phyloP scores from a whole-genome alignment of 192 early-diverging fungal genomes.

The Umbelopsis vinacea region DNA sequence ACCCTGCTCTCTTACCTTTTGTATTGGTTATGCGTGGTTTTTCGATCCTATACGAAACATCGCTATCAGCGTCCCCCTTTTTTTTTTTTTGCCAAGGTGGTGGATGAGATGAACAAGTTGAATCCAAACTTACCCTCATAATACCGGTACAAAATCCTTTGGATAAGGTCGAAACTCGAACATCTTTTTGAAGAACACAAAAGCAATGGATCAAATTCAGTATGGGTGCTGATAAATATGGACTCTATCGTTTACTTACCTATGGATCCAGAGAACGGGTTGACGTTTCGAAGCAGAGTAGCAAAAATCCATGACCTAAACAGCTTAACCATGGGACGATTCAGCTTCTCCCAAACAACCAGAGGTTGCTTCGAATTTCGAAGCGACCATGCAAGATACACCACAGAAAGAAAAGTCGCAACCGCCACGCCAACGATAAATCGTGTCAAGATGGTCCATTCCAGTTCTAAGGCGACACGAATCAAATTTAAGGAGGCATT shows the following conservation, averaged over 20 bases:
- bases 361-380: slow-evolving; percentile 41
- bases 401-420: slow-evolving; percentile 27
- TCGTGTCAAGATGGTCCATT: slow-evolving; percentile 42
- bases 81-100: neutral
- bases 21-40: slow-evolving; percentile 53
- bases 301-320: slow-evolving; percentile 55
- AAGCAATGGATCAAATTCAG: neutral
- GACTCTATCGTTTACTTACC: slow-evolving; percentile 27
- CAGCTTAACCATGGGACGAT: slow-evolving; percentile 48
- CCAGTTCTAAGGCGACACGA: slow-evolving; percentile 31
- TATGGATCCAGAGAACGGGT: slow-evolving; percentile 56
- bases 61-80: neutral
- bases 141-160: slow-evolving; percentile 59
- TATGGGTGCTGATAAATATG: neutral
- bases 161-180: slow-evolving; percentile 56
- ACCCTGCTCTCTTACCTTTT: slow-evolving; percentile 28
- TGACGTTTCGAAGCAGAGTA: slow-evolving; percentile 45
- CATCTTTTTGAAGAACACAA: slow-evolving; percentile 37
- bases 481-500: slow-evolving; percentile 32
- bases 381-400: slow-evolving; percentile 34
- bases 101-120: neutral
- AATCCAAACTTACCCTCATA: slow-evolving; percentile 48
- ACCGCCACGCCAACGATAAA: slow-evolving; percentile 33
- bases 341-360: slow-evolving; percentile 54
- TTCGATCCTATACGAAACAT: slow-evolving; percentile 48